Conservation (phyloP, 257 asterid species). For the Lavandula angustifolia region DNA sequence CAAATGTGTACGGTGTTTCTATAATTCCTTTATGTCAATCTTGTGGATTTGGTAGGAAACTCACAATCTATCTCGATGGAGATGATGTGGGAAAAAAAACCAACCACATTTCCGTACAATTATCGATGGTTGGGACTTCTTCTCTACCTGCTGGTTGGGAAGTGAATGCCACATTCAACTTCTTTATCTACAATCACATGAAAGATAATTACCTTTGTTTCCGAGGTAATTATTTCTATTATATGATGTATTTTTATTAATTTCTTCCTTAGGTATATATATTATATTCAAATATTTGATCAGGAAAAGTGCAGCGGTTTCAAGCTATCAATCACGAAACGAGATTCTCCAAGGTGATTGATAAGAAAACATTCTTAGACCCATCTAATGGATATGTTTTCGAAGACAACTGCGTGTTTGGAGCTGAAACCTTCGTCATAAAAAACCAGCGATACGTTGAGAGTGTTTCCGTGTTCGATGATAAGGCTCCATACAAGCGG, state of each 20-base stretch:
- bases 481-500: neutral
- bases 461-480: neutral
- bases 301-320: conserved; percentile 1
- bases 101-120: conserved; percentile 19
- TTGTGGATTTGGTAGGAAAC: no score
- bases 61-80: no score
- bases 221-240: conserved; percentile 9
- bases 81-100: no score
- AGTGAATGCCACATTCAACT: conserved; percentile 19
- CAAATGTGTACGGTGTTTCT: no score
- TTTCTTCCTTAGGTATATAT: no score
- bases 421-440: no score
- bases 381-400: neutral
- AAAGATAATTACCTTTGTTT: conserved; percentile 7
- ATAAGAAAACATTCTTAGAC: neutral
- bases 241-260: no score
- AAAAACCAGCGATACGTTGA: neutral
- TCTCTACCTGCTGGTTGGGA: conserved; percentile 11
- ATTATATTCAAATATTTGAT: no score
- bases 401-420: no score
- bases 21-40: no score
- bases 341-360: neutral
- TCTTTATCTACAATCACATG: neutral
- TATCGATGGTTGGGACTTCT: neutral
- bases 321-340: neutral